phyloP scores from a whole-genome alignment of 352 stramenopile species.

The Phytophthora crassamura region DNA sequence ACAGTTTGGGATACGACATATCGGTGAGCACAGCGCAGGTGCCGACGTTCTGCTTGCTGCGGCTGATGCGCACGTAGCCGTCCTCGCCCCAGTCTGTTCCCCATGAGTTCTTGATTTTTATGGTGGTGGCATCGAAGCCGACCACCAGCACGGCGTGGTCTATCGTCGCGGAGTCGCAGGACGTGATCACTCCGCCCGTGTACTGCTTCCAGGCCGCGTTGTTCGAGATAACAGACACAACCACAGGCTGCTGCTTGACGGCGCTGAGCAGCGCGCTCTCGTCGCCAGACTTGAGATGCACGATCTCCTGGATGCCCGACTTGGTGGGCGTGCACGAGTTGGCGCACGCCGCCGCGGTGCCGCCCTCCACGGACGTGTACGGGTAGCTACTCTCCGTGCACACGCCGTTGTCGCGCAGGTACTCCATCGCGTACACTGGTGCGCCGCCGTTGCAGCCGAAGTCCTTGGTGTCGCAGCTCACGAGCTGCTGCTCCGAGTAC shows the following conservation, averaged over 20 bases:
- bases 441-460: conserved; percentile 92
- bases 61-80: conserved; percentile 94
- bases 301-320: conserved; percentile 58
- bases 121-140: conserved; percentile 91
- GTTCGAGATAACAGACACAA: conserved; percentile 94
- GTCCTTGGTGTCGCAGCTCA: conserved; percentile 90
- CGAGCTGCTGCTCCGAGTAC: conserved; percentile 94
- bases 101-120: conserved; percentile 99
- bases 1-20: conserved; percentile 60
- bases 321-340: conserved; percentile 41
- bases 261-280: conserved; percentile 85
- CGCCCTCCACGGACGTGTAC: conserved; percentile 68
- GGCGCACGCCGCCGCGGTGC: conserved; percentile 39
- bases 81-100: conserved; percentile 94
- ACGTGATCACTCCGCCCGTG: conserved; percentile 89
- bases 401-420: conserved; percentile 86
- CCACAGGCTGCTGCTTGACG: conserved; percentile 94
- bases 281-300: conserved; percentile 56
- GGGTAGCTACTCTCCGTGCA: conserved; percentile 80
- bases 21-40: conserved; percentile 61
- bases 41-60: conserved; percentile 66
- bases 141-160: conserved; percentile 98
- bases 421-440: conserved; percentile 92
- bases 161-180: conserved; percentile 79
- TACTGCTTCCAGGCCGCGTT: conserved; percentile 98